These are phyloP conservation scores for Casuarina cunninghamiana DNA, from an alignment of 306 rosid species.

Conservation along the genomic window DNA sequence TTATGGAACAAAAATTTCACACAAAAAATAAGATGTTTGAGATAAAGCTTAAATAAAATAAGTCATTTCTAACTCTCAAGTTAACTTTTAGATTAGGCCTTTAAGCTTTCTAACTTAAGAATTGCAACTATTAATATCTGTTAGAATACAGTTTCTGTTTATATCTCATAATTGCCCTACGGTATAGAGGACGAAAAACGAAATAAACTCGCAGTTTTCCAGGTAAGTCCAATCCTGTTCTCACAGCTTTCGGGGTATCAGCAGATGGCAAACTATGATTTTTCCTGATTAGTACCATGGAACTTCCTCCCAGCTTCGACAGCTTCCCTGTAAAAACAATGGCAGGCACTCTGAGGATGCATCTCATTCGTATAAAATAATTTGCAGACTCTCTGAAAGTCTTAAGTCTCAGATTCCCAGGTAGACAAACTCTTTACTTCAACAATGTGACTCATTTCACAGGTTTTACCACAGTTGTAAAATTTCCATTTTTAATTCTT, in stretches of 20 bases:
- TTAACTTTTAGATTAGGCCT: too few relatives aligned
- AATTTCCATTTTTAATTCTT: too few relatives aligned
- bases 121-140: too few relatives aligned
- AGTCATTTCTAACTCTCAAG: too few relatives aligned
- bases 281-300: slow-evolving; percentile 55
- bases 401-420: neutral
- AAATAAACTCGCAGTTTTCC: neutral
- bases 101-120: too few relatives aligned
- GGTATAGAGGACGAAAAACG: too few relatives aligned
- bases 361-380: neutral
- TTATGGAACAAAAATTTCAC: too few relatives aligned
- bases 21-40: too few relatives aligned
- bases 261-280: slow-evolving; percentile 31
- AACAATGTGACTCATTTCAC: neutral
- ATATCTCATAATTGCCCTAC: too few relatives aligned
- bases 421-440: neutral
- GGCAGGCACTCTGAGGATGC: slow-evolving; percentile 10
- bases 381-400: neutral
- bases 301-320: slow-evolving; percentile 88
- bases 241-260: neutral
- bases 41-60: too few relatives aligned
- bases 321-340: slow-evolving; percentile 70
- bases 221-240: neutral
- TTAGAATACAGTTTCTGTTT: too few relatives aligned
- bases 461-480: neutral